phyloP scores from a whole-genome alignment of 495 filamentous ascomycete genomes.

The Tuber aestivum region DNA sequence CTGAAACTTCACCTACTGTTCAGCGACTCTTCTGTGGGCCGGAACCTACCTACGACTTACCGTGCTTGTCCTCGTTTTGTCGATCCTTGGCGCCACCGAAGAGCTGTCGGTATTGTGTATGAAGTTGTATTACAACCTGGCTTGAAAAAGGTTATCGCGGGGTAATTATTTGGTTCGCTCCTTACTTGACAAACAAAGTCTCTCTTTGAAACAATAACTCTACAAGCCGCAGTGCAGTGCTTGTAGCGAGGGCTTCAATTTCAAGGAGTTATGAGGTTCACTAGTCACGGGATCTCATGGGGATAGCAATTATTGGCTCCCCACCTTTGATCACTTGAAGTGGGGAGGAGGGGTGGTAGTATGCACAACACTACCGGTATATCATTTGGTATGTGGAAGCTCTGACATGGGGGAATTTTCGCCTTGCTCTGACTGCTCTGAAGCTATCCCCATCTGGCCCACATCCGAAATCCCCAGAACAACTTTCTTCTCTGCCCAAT shows the following conservation, averaged over 20 bases:
- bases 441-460: not conserved
- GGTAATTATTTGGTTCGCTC: not conserved
- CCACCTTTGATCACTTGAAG: not conserved
- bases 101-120: not conserved
- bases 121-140: not conserved
- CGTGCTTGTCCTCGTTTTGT: not conserved
- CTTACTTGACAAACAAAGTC: not conserved
- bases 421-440: slow-evolving; percentile 1
- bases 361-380: slow-evolving; percentile 1
- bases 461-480: not conserved
- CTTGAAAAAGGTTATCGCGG: not conserved
- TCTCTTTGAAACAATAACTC: not conserved
- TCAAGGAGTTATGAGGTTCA: not conserved
- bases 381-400: not conserved
- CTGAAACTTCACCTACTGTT: slow-evolving; percentile 2
- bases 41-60: not conserved
- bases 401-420: not conserved
- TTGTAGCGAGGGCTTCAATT: not conserved
- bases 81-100: not conserved
- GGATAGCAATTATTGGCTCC: not conserved
- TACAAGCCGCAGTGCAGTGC: not conserved
- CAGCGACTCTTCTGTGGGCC: not conserved
- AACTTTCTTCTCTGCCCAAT: not conserved
- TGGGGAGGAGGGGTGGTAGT: not conserved
- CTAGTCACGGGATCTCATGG: not conserved